Base-by-base conservation (phyloP, 164 flowering plant species). In the Vitis rupestris region DNA sequence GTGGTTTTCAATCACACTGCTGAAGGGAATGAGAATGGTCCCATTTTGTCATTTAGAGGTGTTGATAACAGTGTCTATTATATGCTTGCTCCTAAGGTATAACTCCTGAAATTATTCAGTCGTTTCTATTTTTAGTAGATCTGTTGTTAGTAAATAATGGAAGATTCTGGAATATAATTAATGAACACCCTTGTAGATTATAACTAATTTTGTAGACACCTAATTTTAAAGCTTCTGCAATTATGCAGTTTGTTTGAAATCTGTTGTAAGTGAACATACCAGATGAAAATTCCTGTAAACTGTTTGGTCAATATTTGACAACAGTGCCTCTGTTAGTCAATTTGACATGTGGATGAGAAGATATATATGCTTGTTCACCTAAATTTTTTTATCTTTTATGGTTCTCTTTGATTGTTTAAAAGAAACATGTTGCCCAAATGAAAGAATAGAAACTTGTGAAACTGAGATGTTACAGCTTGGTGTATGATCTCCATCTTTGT, bases 1-100 rank as follows among this genome's bases (percentile, higher is more conserved):
- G 94, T 94, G 50, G 99, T 94, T 64, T 90, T 94, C 81, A 94
- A 94, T 81, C 99, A 94, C 82, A 94, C 99, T 47, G 97, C 97
- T 68, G 97, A 94, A 85, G 99, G 98, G 70, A 92, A 94, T 83
- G 94, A 90, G 75, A 86, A 87, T 31, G 99, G 97, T 30, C 99
- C 97, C 59, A 78, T 79, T 52, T 65, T 94, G 59, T 94, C 97
- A 30, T 94, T 94, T 76, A 87, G 97, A 80, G 97, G 97, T 16
- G 74, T 91, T 71, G 99, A 90, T 74, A 94, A 90, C 78, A 84
- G 85, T 84, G 90, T 85, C 51, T 94, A 87, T 74, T 94, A 92
- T 79, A 92, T 92, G 97, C 86, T 94, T 69, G 97, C 98, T 37
- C 97, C 97, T 13, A 94, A 88, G 98, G 98, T 94, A 86, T 48